Percentiles rank a stretch among this genome's conserved stretches.
These are phyloP conservation scores for Rhizopus sp. DNA, from an alignment of 371 early-diverging fungal species.

Conservation along the genomic window DNA sequence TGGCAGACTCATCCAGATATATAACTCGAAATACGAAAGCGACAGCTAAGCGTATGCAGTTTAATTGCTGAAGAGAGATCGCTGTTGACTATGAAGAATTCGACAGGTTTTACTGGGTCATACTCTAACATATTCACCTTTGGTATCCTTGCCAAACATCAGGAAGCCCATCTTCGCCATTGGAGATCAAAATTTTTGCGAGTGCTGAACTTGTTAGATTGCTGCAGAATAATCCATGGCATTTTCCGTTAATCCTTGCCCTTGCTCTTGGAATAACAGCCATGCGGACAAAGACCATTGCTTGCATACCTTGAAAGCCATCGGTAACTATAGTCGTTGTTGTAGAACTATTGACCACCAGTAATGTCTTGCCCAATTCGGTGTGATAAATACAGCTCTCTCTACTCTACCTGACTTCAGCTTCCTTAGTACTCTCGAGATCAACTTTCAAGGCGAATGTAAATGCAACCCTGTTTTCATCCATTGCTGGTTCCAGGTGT, in stretches of 20 bases:
- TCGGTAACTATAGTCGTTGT: neutral
- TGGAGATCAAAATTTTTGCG: constrained; percentile 1
- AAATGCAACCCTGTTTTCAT: constrained; percentile 1
- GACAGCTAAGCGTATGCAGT: neutral
- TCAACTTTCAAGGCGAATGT: constrained; percentile 27
- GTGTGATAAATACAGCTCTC: constrained; percentile 22
- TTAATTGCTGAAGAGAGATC: too few relatives aligned
- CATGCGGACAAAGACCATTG: constrained; percentile 17
- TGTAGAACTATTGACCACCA: constrained; percentile 23
- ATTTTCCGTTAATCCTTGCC: neutral
- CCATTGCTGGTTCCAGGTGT: constrained; percentile 11
- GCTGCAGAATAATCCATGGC: neutral
- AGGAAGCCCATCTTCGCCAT: constrained; percentile 6
- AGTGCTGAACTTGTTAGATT: neutral
- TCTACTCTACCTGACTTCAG: constrained; percentile 15
- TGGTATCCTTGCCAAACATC: neutral
- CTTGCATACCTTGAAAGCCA: neutral
- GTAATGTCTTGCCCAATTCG: constrained; percentile 25
- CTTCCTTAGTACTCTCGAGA: constrained; percentile 24
- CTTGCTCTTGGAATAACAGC: constrained; percentile 11
- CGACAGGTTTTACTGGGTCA: too few relatives aligned
- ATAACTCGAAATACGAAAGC: constrained; percentile 3
- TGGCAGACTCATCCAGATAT: neutral
- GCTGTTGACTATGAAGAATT: too few relatives aligned
- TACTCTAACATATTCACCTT: too few relatives aligned